A percentile compares a stretch with the other conserved stretches of the same genome.
phyloP scores from a whole-genome alignment of 345 rosid species.

The Pugionium dolabratum region DNA sequence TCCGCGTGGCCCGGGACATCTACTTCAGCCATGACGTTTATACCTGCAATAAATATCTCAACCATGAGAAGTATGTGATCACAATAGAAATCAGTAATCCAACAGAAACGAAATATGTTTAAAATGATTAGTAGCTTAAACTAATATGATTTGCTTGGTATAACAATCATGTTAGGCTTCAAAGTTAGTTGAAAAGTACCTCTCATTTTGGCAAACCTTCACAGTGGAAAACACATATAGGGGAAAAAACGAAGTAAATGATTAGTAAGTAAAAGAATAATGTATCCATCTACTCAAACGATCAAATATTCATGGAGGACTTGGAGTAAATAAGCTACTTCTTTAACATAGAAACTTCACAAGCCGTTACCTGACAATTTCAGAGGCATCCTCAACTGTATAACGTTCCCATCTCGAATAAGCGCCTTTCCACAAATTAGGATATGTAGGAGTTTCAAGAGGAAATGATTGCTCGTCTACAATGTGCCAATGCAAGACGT shows the following conservation, averaged over 20 bases:
- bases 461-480: conserved; percentile 93
- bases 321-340: not conserved
- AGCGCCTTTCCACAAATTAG: conserved; percentile 88
- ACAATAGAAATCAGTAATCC: not conserved
- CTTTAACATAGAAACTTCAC: not conserved
- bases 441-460: conserved; percentile 78
- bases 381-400: conserved; percentile 86
- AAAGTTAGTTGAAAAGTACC: conserved; percentile 49
- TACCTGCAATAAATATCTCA: conserved; percentile 53
- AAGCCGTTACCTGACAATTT: conserved; percentile 70
- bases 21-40: conserved; percentile 89
- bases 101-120: not conserved
- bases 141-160: not conserved
- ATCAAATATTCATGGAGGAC: conserved; percentile 2
- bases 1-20: conserved; percentile 99
- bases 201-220: conserved; percentile 93
- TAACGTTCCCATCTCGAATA: conserved; percentile 89
- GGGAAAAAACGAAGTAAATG: not conserved
- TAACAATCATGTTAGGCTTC: conserved; percentile 14
- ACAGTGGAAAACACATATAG: conserved; percentile 38
- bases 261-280: conserved; percentile 31
- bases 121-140: conserved; percentile 18
- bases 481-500: conserved; percentile 97
- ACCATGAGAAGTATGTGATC: not conserved
- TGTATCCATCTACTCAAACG: not conserved